These are phyloP conservation scores for Boletus speciosus DNA, from an alignment of 768 basidiomycete species.

Conservation along the genomic window DNA sequence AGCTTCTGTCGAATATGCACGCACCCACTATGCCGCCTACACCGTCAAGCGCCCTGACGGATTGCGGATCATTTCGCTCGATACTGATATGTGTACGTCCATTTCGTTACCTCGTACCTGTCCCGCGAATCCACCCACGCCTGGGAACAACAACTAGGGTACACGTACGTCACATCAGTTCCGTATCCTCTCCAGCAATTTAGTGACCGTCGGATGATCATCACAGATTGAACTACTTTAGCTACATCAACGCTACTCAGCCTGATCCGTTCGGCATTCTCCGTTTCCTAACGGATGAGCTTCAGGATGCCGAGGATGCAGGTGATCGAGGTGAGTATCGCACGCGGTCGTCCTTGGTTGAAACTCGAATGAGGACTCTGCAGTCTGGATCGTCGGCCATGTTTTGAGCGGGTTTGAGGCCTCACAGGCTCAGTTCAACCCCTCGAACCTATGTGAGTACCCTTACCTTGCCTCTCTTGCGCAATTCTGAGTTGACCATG, in stretches of 20 bases:
- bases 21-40: slow-evolving; percentile 47
- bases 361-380: neutral
- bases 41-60: slow-evolving; percentile 42
- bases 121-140: neutral
- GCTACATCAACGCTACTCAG: slow-evolving; percentile 45
- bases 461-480: neutral
- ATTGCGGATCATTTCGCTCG: slow-evolving; percentile 47
- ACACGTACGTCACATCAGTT: slow-evolving; percentile 24
- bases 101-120: neutral
- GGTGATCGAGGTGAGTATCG: slow-evolving; percentile 39
- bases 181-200: neutral
- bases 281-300: slow-evolving; percentile 48
- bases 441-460: slow-evolving; percentile 42
- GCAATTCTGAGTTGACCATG: neutral
- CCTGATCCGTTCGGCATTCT: slow-evolving; percentile 49
- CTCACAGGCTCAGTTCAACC: slow-evolving; percentile 38
- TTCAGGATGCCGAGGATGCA: slow-evolving; percentile 50
- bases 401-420: slow-evolving; percentile 48
- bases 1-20: slow-evolving; percentile 35
- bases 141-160: slow-evolving; percentile 23
- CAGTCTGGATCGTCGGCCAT: slow-evolving; percentile 51
- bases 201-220: neutral
- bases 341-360: neutral
- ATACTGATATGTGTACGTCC: slow-evolving; percentile 47
- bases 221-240: slow-evolving; percentile 42